These are phyloP conservation scores for Gardenia jasminoides DNA, from an alignment of 257 asterid genomes.

Conservation along the genomic window DNA sequence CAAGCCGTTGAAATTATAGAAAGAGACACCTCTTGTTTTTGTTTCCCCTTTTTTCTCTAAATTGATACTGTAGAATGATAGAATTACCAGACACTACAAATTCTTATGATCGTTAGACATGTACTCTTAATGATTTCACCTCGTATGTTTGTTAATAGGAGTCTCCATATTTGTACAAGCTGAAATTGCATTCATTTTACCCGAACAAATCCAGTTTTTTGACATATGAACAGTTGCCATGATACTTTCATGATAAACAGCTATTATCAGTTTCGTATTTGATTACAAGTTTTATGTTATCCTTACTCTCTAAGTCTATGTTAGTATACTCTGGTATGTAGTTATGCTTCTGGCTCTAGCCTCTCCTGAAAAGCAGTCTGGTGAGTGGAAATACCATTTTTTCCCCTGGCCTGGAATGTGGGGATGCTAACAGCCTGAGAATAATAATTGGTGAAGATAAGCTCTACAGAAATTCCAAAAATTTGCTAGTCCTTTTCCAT, in stretches of 20 bases:
- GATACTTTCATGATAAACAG: background rate
- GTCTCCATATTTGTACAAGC: background rate
- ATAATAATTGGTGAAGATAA: background rate
- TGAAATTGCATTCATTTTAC: background rate
- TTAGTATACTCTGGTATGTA: background rate
- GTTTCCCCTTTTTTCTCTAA: background rate
- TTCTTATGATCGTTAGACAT: background rate
- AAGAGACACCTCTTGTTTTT: background rate
- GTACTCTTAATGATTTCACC: background rate
- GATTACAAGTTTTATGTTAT: no score
- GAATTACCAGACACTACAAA: background rate
- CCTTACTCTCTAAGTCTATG: background rate
- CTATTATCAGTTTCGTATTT: background rate
- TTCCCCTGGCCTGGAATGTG: background rate
- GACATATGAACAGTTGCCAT: background rate
- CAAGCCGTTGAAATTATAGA: background rate
- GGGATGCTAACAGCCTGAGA: background rate
- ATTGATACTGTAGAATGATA: background rate
- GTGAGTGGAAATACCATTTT: background rate
- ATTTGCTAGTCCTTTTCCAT: slow-evolving; percentile 15
- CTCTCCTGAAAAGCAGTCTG: background rate
- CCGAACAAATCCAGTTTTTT: background rate
- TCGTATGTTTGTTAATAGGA: slow-evolving; percentile 8
- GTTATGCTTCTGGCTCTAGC: background rate
- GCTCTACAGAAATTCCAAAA: background rate